These are phyloP conservation scores for Paraleonurus japonicus DNA, from an alignment of 257 asterid species.

Conservation along the genomic window DNA sequence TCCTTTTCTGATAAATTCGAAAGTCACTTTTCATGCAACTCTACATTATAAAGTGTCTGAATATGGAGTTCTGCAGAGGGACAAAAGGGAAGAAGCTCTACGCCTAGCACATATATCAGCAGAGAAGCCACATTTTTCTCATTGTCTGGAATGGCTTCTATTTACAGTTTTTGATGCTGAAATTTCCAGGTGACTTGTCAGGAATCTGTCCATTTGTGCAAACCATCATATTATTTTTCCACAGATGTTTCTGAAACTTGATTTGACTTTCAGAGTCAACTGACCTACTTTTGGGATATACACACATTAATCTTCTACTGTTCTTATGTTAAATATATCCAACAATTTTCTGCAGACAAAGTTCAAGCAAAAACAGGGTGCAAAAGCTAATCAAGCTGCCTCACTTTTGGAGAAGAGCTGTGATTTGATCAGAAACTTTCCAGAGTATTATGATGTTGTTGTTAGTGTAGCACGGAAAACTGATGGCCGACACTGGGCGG, in stretches of 20 bases:
- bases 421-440: constrained; percentile 87
- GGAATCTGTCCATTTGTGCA: constrained; percentile 13
- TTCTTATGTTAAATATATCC: constrained; percentile 17
- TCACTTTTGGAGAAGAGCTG: constrained; percentile 94
- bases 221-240: constrained; percentile 20
- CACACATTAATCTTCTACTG: background rate
- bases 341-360: constrained; percentile 56
- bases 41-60: constrained; percentile 10
- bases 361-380: constrained; percentile 56
- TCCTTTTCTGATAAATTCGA: background rate
- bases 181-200: constrained; percentile 67
- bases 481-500: constrained; percentile 99
- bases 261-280: constrained; percentile 11
- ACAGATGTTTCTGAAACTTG: constrained; percentile 1
- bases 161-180: constrained; percentile 99
- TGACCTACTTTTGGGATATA: background rate
- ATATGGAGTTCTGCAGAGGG: constrained; percentile 65
- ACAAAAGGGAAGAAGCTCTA: constrained; percentile 94
- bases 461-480: constrained; percentile 99
- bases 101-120: constrained; percentile 87
- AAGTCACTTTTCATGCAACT: constrained; percentile 16
- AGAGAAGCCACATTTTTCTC: constrained; percentile 99
- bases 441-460: constrained; percentile 96
- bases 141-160: constrained; percentile 98
- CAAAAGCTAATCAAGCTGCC: constrained; percentile 41